These are phyloP conservation scores for Corinectria fuckeliana DNA, from an alignment of 2,329 filamentous ascomycete species.

Conservation along the genomic window DNA sequence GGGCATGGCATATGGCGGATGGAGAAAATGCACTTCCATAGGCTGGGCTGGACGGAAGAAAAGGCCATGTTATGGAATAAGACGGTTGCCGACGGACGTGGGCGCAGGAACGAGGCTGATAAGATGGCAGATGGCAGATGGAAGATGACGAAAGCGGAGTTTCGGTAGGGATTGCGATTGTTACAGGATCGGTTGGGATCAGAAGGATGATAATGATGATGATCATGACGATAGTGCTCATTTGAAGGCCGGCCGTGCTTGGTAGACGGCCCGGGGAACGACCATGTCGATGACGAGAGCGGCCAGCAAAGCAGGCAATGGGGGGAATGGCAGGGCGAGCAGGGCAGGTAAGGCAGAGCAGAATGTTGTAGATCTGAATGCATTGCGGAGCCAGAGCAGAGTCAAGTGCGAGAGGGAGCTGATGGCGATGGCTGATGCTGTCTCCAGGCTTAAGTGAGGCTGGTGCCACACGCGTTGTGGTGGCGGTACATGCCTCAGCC, in stretches of 20 bases:
- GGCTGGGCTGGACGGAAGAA: constrained; percentile 3
- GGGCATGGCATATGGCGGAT: constrained; percentile 2
- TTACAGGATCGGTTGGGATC: constrained; percentile 20
- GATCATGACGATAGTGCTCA: not conserved
- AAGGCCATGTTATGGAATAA: constrained; percentile 5
- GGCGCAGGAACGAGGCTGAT: constrained; percentile 21
- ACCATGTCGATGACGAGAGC: constrained; percentile 14
- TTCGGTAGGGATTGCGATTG: constrained; percentile 13
- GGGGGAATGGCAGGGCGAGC: not conserved
- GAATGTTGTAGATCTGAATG: not conserved
- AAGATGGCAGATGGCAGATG: not conserved
- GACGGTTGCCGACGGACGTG: constrained; percentile 8
- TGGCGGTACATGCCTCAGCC: constrained; percentile 14
- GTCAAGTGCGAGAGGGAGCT: not conserved
- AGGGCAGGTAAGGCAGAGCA: not conserved
- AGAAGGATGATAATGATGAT: not conserved
- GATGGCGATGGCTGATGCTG: not conserved
- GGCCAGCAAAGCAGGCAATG: constrained; percentile 3
- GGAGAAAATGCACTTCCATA: not conserved
- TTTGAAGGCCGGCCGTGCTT: too few relatives aligned
- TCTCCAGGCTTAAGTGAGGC: constrained; percentile 7
- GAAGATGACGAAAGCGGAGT: constrained; percentile 16
- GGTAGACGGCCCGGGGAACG: not conserved
- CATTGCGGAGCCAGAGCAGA: not conserved
- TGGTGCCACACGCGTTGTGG: constrained; percentile 10